Percentiles rank a stretch among this genome's conserved stretches.
These are phyloP conservation scores for Coemansia sp. DNA, from an alignment of 192 early-diverging fungal species.

Conservation along the genomic window DNA sequence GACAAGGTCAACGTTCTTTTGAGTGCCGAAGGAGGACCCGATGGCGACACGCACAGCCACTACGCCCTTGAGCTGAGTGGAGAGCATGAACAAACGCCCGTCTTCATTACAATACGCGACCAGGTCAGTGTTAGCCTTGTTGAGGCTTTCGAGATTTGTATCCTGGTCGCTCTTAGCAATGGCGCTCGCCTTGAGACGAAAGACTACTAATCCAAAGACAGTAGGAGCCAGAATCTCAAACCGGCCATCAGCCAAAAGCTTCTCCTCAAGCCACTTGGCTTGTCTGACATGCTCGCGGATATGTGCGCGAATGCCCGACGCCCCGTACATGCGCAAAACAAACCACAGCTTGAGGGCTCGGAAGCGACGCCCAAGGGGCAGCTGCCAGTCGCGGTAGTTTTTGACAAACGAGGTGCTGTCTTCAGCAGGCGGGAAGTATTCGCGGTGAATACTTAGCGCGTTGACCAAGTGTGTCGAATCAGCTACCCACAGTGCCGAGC, in stretches of 20 bases:
- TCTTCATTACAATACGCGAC: constrained; percentile 36
- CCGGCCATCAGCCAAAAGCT: constrained; percentile 43
- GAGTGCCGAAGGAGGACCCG: constrained; percentile 30
- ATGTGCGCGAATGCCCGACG: constrained; percentile 55
- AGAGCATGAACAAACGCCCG: constrained; percentile 48
- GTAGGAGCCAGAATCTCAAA: constrained; percentile 54
- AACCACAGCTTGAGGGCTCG: constrained; percentile 70
- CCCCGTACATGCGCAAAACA: constrained; percentile 63
- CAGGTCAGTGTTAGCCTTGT: constrained; percentile 37
- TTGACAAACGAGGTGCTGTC: constrained; percentile 44
- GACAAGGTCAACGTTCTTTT: constrained; percentile 24
- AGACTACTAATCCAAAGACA: constrained; percentile 54
- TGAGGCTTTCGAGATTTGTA: constrained; percentile 9
- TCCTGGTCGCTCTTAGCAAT: not conserved
- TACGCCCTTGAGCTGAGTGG: constrained; percentile 37
- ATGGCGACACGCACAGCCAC: constrained; percentile 41
- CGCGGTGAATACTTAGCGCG: constrained; percentile 59
- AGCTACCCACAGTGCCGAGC: constrained; percentile 64
- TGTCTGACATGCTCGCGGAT: constrained; percentile 53
- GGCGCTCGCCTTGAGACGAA: constrained; percentile 48
- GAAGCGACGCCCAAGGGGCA: constrained; percentile 63
- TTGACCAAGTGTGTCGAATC: constrained; percentile 53
- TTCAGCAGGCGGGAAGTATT: constrained; percentile 55
- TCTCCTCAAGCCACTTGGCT: constrained; percentile 42
- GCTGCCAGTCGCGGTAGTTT: constrained; percentile 64